A percentile compares a stretch with the other conserved stretches of the same genome.
Conservation (phyloP, 768 basidiomycete genomes). For the Rubroboletus satanas region DNA sequence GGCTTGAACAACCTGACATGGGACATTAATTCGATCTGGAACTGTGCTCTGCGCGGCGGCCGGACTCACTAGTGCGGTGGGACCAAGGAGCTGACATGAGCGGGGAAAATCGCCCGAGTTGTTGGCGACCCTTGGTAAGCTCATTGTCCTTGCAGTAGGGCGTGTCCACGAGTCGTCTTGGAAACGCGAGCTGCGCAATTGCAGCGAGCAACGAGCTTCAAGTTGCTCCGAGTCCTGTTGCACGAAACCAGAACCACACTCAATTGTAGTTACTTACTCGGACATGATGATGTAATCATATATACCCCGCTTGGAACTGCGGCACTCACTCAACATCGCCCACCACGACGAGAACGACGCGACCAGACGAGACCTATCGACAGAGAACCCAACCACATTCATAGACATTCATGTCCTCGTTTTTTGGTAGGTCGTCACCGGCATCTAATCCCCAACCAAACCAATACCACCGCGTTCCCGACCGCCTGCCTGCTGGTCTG, state of each 20-base stretch:
- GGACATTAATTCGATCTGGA: background rate
- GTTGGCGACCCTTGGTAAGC: constrained; percentile 7
- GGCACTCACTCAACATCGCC: background rate
- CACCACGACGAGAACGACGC: background rate
- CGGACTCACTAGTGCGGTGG: constrained; percentile 41
- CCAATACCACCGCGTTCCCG: constrained; percentile 44
- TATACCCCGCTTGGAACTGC: background rate
- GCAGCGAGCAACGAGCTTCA: background rate
- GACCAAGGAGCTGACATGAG: constrained; percentile 44
- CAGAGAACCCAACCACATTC: background rate
- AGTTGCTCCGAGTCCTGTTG: background rate
- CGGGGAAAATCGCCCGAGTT: constrained; percentile 30
- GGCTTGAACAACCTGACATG: constrained; percentile 65
- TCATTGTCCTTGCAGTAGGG: constrained; percentile 5
- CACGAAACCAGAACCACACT: background rate
- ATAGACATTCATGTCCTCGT: constrained; percentile 28
- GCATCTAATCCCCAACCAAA: constrained; percentile 32
- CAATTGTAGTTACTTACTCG: too few relatives aligned
- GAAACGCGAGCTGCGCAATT: background rate
- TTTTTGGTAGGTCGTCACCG: constrained; percentile 42
- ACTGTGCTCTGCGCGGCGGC: background rate
- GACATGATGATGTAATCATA: constrained; percentile 21
- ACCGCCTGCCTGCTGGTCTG: constrained; percentile 33
- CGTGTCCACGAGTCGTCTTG: background rate
- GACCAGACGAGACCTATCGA: background rate